phyloP scores from a whole-genome alignment of 768 basidiomycete species.

The Rubroboletus satanas region DNA sequence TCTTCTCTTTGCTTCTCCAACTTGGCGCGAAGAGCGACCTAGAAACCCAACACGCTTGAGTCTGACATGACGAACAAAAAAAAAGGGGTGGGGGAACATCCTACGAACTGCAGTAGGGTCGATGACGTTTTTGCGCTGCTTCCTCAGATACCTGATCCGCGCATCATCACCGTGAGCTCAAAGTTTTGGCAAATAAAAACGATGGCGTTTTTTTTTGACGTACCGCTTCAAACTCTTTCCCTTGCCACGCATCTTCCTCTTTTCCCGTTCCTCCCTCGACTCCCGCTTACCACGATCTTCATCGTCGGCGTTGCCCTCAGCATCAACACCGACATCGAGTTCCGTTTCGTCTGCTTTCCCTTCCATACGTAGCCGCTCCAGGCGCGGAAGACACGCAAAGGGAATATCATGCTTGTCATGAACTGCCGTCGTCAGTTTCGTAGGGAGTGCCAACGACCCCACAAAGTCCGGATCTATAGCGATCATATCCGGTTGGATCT shows the following conservation, averaged over 20 bases:
- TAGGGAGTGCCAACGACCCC: constrained; percentile 61
- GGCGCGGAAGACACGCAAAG: constrained; percentile 70
- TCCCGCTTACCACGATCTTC: constrained; percentile 30
- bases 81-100: not conserved
- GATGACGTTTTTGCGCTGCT: constrained; percentile 93
- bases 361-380: constrained; percentile 56
- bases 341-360: constrained; percentile 75
- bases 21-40: constrained; percentile 66
- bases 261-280: constrained; percentile 42
- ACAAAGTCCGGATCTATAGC: constrained; percentile 75
- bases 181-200: not conserved
- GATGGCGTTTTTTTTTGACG: not conserved
- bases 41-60: not conserved
- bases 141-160: constrained; percentile 59
- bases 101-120: constrained; percentile 68
- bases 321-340: constrained; percentile 32
- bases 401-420: constrained; percentile 48
- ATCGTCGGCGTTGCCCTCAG: constrained; percentile 33
- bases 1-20: constrained; percentile 56
- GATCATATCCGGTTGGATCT: constrained; percentile 94
- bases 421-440: constrained; percentile 52
- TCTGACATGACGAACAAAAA: not conserved
- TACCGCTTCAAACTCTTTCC: constrained; percentile 80
- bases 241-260: constrained; percentile 83
- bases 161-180: not conserved